Conservation (phyloP, 2,329 filamentous ascomycete genomes). For the Fusarium odoratissimum region DNA sequence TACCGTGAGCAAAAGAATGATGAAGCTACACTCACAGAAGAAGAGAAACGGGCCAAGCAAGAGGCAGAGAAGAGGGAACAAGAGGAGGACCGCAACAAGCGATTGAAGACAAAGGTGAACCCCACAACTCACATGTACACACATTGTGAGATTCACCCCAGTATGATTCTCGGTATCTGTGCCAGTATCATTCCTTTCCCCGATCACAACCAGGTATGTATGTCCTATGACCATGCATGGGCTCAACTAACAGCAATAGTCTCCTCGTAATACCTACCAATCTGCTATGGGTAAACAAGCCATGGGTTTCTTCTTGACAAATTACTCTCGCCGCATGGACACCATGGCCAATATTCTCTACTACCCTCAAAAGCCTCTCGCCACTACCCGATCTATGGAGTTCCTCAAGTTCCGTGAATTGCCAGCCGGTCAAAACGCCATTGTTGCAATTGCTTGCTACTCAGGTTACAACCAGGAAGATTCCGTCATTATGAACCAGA, state of each 20-base stretch:
- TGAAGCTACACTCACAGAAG: slow-evolving; percentile 53
- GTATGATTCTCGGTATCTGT: slow-evolving; percentile 98
- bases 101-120: slow-evolving; percentile 89
- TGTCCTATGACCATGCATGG: no score
- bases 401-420: slow-evolving; percentile 98
- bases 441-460: slow-evolving; percentile 97
- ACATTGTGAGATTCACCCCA: slow-evolving; percentile 98
- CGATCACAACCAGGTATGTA: slow-evolving; percentile 88
- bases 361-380: slow-evolving; percentile 97
- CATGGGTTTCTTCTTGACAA: slow-evolving; percentile 98
- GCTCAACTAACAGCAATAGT: slow-evolving; percentile 61
- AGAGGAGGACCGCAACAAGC: slow-evolving; percentile 78
- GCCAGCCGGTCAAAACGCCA: slow-evolving; percentile 96
- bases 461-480: slow-evolving; percentile 99
- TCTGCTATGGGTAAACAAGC: slow-evolving; percentile 99
- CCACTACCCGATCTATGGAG: slow-evolving; percentile 97
- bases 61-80: slow-evolving; percentile 53
- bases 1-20: slow-evolving; percentile 77
- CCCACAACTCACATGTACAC: slow-evolving; percentile 92
- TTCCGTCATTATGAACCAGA: slow-evolving; percentile 99
- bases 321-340: slow-evolving; percentile 97
- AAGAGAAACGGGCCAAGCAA: slow-evolving; percentile 47
- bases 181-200: slow-evolving; percentile 99
- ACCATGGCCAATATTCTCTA: slow-evolving; percentile 99
- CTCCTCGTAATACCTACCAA: slow-evolving; percentile 98